These are phyloP conservation scores for Colletotrichum tamarilloi DNA, from an alignment of 2,329 filamentous ascomycete genomes.

Conservation along the genomic window DNA sequence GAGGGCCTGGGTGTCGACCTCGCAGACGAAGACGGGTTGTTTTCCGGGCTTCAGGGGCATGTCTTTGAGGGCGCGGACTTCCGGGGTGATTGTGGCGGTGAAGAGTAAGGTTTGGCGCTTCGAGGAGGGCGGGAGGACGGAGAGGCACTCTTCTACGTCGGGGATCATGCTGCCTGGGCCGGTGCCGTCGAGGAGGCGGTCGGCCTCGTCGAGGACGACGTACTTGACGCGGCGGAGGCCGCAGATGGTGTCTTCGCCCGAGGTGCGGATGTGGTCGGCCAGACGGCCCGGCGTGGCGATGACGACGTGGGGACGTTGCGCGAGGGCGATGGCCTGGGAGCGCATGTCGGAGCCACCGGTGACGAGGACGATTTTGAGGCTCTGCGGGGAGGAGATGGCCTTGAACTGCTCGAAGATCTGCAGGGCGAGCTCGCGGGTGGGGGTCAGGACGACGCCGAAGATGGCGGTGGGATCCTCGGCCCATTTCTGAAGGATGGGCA, in stretches of 20 bases:
- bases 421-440: conserved; percentile 89
- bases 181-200: conserved; percentile 81
- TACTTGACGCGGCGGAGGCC: conserved; percentile 83
- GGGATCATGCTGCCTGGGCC: conserved; percentile 90
- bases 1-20: conserved; percentile 80
- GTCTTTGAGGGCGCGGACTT: conserved; percentile 87
- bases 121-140: conserved; percentile 79
- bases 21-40: conserved; percentile 86
- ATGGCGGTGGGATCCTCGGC: conserved; percentile 91
- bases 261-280: conserved; percentile 92
- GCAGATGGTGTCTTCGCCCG: conserved; percentile 89
- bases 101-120: conserved; percentile 95
- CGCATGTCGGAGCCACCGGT: conserved; percentile 96
- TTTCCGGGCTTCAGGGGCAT: conserved; percentile 76
- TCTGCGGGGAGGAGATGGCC: conserved; percentile 88
- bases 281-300: conserved; percentile 94
- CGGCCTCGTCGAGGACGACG: conserved; percentile 95
- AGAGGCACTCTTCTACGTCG: conserved; percentile 90
- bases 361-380: conserved; percentile 87
- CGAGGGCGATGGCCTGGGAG: conserved; percentile 85
- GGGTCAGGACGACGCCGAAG: conserved; percentile 89
- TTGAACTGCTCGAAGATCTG: conserved; percentile 98
- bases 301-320: conserved; percentile 86
- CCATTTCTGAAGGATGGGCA: conserved; percentile 94
- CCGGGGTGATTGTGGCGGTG: conserved; percentile 93